phyloP scores from a whole-genome alignment of 2,329 filamentous ascomycete genomes.

The Neoscytalidium dimidiatum region DNA sequence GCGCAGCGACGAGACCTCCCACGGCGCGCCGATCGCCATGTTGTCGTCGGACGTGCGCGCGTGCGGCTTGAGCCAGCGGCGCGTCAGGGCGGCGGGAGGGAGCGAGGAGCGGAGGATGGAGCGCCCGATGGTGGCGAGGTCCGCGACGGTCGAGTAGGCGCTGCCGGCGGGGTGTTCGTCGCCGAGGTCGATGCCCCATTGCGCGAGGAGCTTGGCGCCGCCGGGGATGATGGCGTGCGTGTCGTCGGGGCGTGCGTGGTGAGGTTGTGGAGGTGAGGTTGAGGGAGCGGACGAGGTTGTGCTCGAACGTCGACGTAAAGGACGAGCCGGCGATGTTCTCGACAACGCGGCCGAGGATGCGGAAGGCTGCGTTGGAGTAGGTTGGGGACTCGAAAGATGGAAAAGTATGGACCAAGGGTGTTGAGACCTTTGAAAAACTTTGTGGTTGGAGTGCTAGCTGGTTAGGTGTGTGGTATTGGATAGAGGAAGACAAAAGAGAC shows the following conservation, averaged over 20 bases:
- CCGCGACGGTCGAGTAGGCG: conserved; percentile 27
- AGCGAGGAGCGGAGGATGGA: conserved; percentile 26
- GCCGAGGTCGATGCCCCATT: background rate
- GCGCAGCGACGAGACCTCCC: conserved; percentile 26
- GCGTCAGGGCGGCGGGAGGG: conserved; percentile 24
- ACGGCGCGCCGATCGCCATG: conserved; percentile 26
- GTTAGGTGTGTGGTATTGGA: background rate
- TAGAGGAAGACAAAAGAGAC: background rate
- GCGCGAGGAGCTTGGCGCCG: background rate
- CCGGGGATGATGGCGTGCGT: conserved; percentile 39
- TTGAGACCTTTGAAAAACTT: conserved; percentile 39
- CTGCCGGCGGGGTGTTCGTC: conserved; percentile 25
- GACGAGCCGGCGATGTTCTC: conserved; percentile 42
- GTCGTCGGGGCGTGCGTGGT: conserved; percentile 28
- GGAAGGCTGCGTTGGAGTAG: conserved; percentile 42
- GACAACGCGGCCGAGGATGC: conserved; percentile 39
- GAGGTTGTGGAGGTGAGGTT: conserved; percentile 40
- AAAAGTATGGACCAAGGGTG: conserved; percentile 34
- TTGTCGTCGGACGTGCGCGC: conserved; percentile 25
- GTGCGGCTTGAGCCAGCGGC: conserved; percentile 29
- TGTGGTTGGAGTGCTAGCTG: conserved; percentile 19
- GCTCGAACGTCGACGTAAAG: conserved; percentile 39
- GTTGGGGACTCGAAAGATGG: conserved; percentile 34
- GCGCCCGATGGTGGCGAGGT: conserved; percentile 26
- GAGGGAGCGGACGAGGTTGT: conserved; percentile 42